Percentiles rank a stretch among this genome's conserved stretches.
These are phyloP conservation scores for Pichia sporocuriosa DNA, from an alignment of 805 yeast genomes.

Conservation along the genomic window DNA sequence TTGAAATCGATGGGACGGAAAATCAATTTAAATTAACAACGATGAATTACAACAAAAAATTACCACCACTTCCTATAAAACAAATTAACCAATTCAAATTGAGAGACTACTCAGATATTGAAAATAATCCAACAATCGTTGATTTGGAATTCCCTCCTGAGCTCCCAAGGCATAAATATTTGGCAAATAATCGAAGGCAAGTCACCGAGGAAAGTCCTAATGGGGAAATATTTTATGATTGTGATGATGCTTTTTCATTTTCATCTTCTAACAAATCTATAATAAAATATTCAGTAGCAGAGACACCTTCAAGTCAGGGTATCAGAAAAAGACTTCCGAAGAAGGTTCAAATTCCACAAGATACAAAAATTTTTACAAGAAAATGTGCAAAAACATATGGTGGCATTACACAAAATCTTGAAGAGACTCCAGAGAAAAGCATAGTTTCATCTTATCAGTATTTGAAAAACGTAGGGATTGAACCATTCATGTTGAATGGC, in stretches of 20 bases:
- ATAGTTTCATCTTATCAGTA: constrained; percentile 18
- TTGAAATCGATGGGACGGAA: no score
- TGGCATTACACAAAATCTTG: neutral
- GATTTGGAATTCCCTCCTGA: constrained; percentile 8
- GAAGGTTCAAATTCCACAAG: constrained; percentile 16
- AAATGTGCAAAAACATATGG: constrained; percentile 7
- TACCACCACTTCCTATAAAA: constrained; percentile 23
- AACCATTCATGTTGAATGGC: constrained; percentile 27
- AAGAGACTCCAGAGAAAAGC: constrained; percentile 13
- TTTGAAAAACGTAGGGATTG: constrained; percentile 20
- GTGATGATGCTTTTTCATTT: constrained; percentile 2
- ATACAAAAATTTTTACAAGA: constrained; percentile 23
- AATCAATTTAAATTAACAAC: no score
- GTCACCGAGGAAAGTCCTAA: no score
- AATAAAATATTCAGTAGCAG: no score
- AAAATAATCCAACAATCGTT: constrained; percentile 2
- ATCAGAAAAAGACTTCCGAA: neutral
- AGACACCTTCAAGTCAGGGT: no score
- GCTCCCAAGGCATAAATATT: constrained; percentile 3
- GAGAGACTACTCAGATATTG: constrained; percentile 17
- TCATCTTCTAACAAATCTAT: neutral
- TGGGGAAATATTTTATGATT: constrained; percentile 4
- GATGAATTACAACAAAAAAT: constrained; percentile 1
- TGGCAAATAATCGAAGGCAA: neutral
- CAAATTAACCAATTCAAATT: constrained; percentile 18